Base-by-base conservation (phyloP, 2,329 filamentous ascomycete species). In the Cladophialophora exuberans region DNA sequence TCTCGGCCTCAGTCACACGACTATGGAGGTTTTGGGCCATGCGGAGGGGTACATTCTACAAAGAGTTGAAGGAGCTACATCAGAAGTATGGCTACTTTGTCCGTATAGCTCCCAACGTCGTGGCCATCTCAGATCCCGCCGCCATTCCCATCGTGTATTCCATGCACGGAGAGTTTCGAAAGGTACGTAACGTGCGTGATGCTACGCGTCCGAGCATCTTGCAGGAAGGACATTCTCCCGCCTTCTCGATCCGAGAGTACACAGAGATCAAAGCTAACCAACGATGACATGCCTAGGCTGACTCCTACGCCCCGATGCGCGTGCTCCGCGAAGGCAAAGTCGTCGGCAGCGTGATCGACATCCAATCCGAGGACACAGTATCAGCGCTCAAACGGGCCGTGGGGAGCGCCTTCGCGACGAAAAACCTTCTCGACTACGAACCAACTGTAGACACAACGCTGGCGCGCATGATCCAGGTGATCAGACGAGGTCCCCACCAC, bases 1-100 rank as follows among this genome's bases (percentile, higher is more conserved):
- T 85, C 55, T 65, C 89, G 23, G 89, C 89, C 18, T 85, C 74
- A 2, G 75, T 82, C 52, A 88, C 86, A 13, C 83, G 91, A 66
- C 84, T 83, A 78, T 93, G 88, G 88, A 79, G 89, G 17, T 82
- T 90, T 17, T 38, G 9, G 22, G 36, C 36, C 28, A 33, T 38
- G 4, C 53, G 51, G 4, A 59, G 52, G 3, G 28, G 53, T 11
- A 35, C 35, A 6, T 56, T 66, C 1, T 62, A 67, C 15, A 42
- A 62, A 9, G 59, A 52, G 26, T 38, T 64, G 18, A 52, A 44
- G n/a, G 10, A 38, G 30, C 43, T 56, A 10, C 57, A 60, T 26
- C n/a, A 47, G 9, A 39, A 31, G 22, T 52, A 58, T 46, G 57
- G 57, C 13, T 23, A 38, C 5, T 17, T 60, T n/a, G 54, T 60